Evolutionary conservation across 1,139 yeast species (phyloP).

Genomic region (Debaryomyces fabryi): DNA sequence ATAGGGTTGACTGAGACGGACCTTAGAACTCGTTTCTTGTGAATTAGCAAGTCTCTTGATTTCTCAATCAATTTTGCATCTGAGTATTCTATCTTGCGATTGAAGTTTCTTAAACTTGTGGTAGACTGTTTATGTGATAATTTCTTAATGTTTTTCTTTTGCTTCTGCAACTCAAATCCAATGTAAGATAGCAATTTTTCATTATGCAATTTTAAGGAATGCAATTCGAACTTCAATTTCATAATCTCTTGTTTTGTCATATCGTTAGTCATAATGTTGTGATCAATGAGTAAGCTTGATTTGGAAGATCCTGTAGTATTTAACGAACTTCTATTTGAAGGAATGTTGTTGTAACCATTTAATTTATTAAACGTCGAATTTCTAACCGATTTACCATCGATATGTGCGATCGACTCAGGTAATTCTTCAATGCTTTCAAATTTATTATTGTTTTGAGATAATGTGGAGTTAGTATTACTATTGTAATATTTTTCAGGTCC

Average conservation of each 20-base stretch:
- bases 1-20: conserved; percentile 49
- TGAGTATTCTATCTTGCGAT: conserved; percentile 44
- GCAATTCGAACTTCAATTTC: conserved; percentile 56
- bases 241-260: conserved; percentile 53
- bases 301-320: conserved; percentile 27
- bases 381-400: conserved; percentile 18
- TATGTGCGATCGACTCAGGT: conserved; percentile 2
- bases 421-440: conserved; percentile 17
- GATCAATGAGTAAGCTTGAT: conserved; percentile 41
- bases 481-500: conserved; percentile 28
- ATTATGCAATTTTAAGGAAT: conserved; percentile 55
- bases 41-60: conserved; percentile 44
- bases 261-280: conserved; percentile 33
- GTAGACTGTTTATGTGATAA: conserved; percentile 42
- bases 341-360: conserved; percentile 21
- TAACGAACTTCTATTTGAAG: conserved; percentile 27
- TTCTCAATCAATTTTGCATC: conserved; percentile 56
- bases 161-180: conserved; percentile 58
- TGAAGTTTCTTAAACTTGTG: conserved; percentile 19
- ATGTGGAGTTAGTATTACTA: conserved; percentile 1
- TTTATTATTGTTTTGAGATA: conserved; percentile 5
- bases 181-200: conserved; percentile 59
- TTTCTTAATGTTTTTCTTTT: conserved; percentile 45
- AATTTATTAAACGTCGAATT: conserved; percentile 30
- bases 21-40: conserved; percentile 48